Evolutionary conservation across 2,329 filamentous ascomycete species (phyloP), one percentile per base, ranked within the genome.

Genomic region (Pezicula carpinea): DNA sequence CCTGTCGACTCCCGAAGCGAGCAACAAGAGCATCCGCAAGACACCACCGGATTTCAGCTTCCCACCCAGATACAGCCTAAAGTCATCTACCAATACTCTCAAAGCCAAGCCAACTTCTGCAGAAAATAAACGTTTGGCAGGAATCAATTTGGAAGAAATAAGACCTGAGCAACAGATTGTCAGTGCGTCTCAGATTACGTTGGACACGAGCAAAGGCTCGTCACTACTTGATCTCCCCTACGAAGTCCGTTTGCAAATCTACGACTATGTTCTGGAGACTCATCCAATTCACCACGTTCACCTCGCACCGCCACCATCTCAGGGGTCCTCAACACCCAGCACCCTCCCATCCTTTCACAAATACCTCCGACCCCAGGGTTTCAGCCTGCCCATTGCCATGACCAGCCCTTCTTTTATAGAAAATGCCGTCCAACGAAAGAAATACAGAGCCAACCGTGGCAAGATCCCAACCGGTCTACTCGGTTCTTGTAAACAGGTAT

Each of bases 241-340:
- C 13, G 74, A 77, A 53, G 64, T 76, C 41, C 67, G 74, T 13
- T 65, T 73, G 11, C 64, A 70, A 45, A 71, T 77, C 29, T 77
- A 76, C 55, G 51, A 57, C 44, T 70, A 68, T 64, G 53, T 74
- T 11, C 63, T 70, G 36, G 55, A 63, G 5, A 61, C 62, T 56
- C 65, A 65, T 31, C 70, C 68, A 1, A 56, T 71, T 33, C 57
- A 61, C n/a, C 64, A 68, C 39, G 56, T 60, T 13, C 64, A 69
- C 47, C 65, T 69, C n/a, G 65, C 64, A 68, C 55, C 57, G 63
- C 50, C 46, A 23, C 43, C 34, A 19, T 11, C 46, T 11, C 26
- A 39, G 11, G 13, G 13, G 6, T 45, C 34, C 21, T 38, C 42
- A 11, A 36, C 42, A 4, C 17, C 45, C 18, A 46, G 48, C 26